Evolutionary conservation across 306 rosid species (phyloP).

Genomic region (Bauhinia variegata): DNA sequence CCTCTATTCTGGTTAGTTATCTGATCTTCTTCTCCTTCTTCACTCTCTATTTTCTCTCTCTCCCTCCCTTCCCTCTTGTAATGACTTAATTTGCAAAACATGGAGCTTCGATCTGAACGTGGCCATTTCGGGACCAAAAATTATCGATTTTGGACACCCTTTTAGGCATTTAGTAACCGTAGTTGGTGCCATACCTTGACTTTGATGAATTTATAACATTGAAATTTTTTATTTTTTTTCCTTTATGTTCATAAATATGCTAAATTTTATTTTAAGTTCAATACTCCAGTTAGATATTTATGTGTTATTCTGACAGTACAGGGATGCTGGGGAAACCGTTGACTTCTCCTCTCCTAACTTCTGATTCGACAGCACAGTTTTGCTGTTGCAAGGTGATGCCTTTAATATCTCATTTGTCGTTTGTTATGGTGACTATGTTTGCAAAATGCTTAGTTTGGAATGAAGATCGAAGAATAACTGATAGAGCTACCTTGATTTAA

Average conservation of each 20-base stretch:
- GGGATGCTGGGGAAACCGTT: constrained; percentile 66
- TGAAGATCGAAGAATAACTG: neutral
- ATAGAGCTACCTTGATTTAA: neutral
- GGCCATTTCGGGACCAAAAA: neutral
- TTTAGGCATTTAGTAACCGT: neutral
- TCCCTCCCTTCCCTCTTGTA: neutral
- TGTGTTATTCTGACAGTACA: constrained; percentile 40
- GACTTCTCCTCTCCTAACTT: constrained; percentile 58
- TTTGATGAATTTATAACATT: neutral
- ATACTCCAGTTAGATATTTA: constrained; percentile 6
- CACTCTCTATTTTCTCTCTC: neutral
- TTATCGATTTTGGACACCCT: neutral
- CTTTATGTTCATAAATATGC: too few species aligned
- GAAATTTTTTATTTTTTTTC: constrained; percentile 20
- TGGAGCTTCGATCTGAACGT: neutral
- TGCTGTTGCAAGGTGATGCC: constrained; percentile 48
- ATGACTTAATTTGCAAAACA: neutral
- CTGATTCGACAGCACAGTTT: constrained; percentile 49
- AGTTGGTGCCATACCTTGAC: neutral
- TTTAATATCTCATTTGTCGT: constrained; percentile 18
- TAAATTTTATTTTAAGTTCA: too few species aligned
- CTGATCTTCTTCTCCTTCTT: neutral
- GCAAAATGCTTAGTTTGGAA: neutral
- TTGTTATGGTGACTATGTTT: constrained; percentile 5
- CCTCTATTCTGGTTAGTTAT: neutral